Evolutionary conservation across 495 filamentous ascomycete genomes (phyloP), one percentile per base, ranked within the genome.

Genomic region (Collariella sp.): DNA sequence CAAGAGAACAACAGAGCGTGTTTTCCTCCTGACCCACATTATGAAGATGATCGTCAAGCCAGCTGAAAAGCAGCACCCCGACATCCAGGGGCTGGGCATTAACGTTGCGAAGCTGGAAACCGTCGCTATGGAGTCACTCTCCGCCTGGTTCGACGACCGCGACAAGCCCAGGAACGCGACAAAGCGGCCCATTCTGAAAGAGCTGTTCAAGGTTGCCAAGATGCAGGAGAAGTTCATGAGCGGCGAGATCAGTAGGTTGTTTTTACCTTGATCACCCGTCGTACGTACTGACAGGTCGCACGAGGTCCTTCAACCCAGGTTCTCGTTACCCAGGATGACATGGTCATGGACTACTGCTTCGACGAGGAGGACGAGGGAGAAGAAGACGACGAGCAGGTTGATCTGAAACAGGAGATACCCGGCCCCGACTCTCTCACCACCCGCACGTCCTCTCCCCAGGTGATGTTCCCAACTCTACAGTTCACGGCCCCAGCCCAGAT

Each of bases 181-280:
- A 23, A 79, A 77, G 62, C 71, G 60, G 51, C 55, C 67, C 1
- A 74, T 63, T 19, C 50, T 89, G 18, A 80, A 82, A 52, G 83
- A 86, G 62, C 79, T 88, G 5, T 88, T 85, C 63, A 79, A 78
- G 50, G 76, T 88, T 18, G 83, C 85, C 19, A 72, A 73, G 46
- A 67, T 72, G 58, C 82, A 89, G 62, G 84, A 87, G 57, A 67
- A 74, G 10, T 86, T 71, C 56, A 67, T 74, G 41, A 74, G 79
- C 42, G 77, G 77, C 15, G 76, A 83, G 57, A 78, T 85, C 23
- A 81, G 84, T 86, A 67, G 61, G 80, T 54, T 36, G 3, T 43
- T 39, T 9, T 16, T n/a, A 36, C n/a, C 22, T 19, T 7, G 45
- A n/a, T 46, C 34, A 26, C 7, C 15, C 46, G 11, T 33, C n/a